phyloP scores from a whole-genome alignment of 805 yeast genomes.

The Huiozyma naganishii region DNA sequence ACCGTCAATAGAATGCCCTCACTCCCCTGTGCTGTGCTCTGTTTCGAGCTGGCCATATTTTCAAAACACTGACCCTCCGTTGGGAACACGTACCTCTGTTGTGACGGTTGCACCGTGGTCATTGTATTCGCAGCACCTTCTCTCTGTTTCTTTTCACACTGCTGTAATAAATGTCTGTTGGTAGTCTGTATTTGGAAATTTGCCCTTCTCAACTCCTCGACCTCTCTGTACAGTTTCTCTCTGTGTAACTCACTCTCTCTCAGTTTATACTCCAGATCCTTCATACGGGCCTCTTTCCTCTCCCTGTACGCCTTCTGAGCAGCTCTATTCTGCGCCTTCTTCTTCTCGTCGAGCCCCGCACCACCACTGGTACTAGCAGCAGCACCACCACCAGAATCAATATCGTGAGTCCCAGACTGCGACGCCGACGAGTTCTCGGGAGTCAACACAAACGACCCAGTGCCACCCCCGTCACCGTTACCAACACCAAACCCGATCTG shows the following conservation, averaged over 20 bases:
- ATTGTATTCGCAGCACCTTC: background rate
- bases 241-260: slow-evolving; percentile 46
- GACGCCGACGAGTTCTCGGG: too few relatives aligned
- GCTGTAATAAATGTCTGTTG: slow-evolving; percentile 39
- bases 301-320: slow-evolving; percentile 84
- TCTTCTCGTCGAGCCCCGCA: slow-evolving; percentile 21
- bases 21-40: background rate
- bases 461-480: too few relatives aligned
- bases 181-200: slow-evolving; percentile 50
- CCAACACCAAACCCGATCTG: too few relatives aligned
- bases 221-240: slow-evolving; percentile 34
- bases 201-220: slow-evolving; percentile 42
- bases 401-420: too few relatives aligned
- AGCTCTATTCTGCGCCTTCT: slow-evolving; percentile 74
- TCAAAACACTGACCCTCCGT: slow-evolving; percentile 18
- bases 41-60: slow-evolving; percentile 8
- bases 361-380: background rate
- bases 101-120: background rate
- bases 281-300: slow-evolving; percentile 61
- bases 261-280: slow-evolving; percentile 54
- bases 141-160: background rate
- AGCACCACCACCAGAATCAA: slow-evolving; percentile 11
- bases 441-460: too few relatives aligned
- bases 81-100: slow-evolving; percentile 21
- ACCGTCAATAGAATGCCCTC: slow-evolving; percentile 40